Percentiles rank a stretch among this genome's conserved stretches.
Evolutionary conservation across 2,329 filamentous ascomycete species (phyloP).

Genomic region (Ophiostoma triangulosporum): DNA sequence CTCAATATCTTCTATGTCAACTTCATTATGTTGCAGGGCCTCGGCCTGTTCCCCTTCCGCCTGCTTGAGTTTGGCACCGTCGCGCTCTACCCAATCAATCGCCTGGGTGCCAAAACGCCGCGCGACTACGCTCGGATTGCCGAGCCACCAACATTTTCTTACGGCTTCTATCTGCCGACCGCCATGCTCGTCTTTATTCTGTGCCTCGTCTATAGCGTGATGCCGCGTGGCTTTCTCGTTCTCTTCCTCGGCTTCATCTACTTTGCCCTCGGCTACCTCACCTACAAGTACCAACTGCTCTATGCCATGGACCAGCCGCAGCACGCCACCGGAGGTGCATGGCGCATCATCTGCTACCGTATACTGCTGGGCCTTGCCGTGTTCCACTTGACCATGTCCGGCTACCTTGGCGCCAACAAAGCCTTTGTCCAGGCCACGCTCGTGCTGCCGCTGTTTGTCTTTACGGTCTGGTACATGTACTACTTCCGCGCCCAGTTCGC

Average conservation of each 20-base stretch:
- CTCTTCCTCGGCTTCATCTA: constrained; percentile 73
- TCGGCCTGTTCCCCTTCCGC: constrained; percentile 89
- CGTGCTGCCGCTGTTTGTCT: constrained; percentile 61
- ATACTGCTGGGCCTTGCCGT: constrained; percentile 74
- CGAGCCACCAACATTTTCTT: constrained; percentile 78
- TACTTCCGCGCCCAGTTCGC: constrained; percentile 71
- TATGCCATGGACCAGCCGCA: constrained; percentile 98
- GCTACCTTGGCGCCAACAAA: constrained; percentile 61
- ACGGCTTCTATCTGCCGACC: constrained; percentile 90
- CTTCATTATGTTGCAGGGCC: constrained; percentile 81
- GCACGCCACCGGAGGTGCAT: constrained; percentile 83
- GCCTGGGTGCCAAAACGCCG: constrained; percentile 71
- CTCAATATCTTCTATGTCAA: constrained; percentile 82
- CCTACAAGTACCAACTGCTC: constrained; percentile 92
- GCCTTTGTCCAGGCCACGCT: constrained; percentile 62
- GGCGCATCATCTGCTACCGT: constrained; percentile 93
- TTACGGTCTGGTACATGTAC: constrained; percentile 80
- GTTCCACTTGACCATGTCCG: constrained; percentile 84
- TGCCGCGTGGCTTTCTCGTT: constrained; percentile 67
- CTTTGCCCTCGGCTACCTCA: constrained; percentile 71
- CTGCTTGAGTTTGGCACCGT: constrained; percentile 83
- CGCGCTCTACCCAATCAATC: constrained; percentile 65
- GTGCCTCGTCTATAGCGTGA: constrained; percentile 84
- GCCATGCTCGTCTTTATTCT: constrained; percentile 89
- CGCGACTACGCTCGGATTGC: constrained; percentile 75